Evolutionary conservation across 176 grass and related monocot genomes (phyloP), one percentile per base, ranked within the genome.

Genomic region (Avena insularis): DNA sequence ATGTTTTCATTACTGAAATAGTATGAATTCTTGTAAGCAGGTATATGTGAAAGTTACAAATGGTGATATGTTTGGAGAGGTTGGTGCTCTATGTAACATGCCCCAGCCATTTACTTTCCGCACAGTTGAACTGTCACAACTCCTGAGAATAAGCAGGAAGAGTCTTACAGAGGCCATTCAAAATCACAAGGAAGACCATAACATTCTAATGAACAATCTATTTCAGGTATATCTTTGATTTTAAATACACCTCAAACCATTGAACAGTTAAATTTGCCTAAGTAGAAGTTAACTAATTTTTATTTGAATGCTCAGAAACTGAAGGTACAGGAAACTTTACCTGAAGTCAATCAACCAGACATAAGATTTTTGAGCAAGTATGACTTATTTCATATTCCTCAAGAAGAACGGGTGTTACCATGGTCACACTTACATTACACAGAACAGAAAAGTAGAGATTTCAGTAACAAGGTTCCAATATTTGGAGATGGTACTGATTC

Each of bases 61-160:
- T 29, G 88, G 90, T 78, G 90, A 93, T 49, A 90, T 94, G 67
- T 90, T 96, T 57, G 97, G 97, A 62, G 97, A 99, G 77, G 83
- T 93, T 46, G 89, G 83, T 78, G 72, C 86, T 63, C 89, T 99
- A 23, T 87, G 85, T 91, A 49, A 75, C 65, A 77, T 67, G 58
- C 83, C 90, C 31, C 94, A 99, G 51, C 89, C 85, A 43, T 96
- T 94, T 94, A 94, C 94, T 51, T 95, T 71, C 80, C 94, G 87
- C 55, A 89, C 97, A 10, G 49, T 80, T 31, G 86, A 91, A 81
- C 80, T 99, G 43, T 94, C 92, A 77, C 93, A 99, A 83, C 89
- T 99, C 78, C 88, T 99, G 9, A 92, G 92, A 83, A 70, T 99
- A 82, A 91, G 92, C 59, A 94, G 84, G 65, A 86, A 48, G 63